A percentile compares a stretch with the other conserved stretches of the same genome.
Evolutionary conservation across 768 basidiomycete species (phyloP).

Genomic region (Lactarius quietus): DNA sequence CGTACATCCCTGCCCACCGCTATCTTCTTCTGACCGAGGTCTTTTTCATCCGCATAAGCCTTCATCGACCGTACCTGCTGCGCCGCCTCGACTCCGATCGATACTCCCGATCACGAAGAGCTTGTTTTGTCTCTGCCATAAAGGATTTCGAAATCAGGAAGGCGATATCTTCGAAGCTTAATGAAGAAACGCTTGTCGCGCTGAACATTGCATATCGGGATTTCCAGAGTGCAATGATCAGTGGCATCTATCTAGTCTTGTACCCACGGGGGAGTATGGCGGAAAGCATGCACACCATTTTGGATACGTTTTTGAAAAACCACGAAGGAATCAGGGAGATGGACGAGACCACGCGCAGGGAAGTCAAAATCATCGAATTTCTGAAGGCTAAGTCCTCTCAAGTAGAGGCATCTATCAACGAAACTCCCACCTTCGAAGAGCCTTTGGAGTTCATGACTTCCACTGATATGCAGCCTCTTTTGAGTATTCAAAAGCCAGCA

Average conservation of each 20-base stretch:
- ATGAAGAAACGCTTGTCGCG: constrained; percentile 62
- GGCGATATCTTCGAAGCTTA: constrained; percentile 57
- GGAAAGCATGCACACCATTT: constrained; percentile 68
- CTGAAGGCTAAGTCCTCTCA: constrained; percentile 66
- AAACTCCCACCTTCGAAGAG: constrained; percentile 13
- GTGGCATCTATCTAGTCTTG: constrained; percentile 79
- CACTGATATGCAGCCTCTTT: constrained; percentile 14
- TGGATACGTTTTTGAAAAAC: constrained; percentile 74
- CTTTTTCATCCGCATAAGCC: constrained; percentile 76
- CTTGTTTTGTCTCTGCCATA: constrained; percentile 89
- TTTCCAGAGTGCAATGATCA: constrained; percentile 88
- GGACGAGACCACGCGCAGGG: constrained; percentile 79
- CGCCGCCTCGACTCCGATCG: constrained; percentile 75
- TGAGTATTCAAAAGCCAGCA: constrained; percentile 25
- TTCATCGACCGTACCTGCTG: constrained; percentile 86
- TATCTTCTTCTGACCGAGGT: constrained; percentile 90
- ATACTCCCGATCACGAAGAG: constrained; percentile 73
- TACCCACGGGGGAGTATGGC: constrained; percentile 71
- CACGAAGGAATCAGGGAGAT: constrained; percentile 57
- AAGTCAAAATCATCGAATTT: constrained; percentile 83
- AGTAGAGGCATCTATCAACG: constrained; percentile 26
- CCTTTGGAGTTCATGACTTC: constrained; percentile 14
- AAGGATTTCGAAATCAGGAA: constrained; percentile 80
- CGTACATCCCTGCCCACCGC: constrained; percentile 75
- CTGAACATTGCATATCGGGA: constrained; percentile 81